Evolutionary conservation across 23 red algal species (phyloP), one percentile per base, ranked within the genome.

Genomic region (Gracilaria gracilis): DNA sequence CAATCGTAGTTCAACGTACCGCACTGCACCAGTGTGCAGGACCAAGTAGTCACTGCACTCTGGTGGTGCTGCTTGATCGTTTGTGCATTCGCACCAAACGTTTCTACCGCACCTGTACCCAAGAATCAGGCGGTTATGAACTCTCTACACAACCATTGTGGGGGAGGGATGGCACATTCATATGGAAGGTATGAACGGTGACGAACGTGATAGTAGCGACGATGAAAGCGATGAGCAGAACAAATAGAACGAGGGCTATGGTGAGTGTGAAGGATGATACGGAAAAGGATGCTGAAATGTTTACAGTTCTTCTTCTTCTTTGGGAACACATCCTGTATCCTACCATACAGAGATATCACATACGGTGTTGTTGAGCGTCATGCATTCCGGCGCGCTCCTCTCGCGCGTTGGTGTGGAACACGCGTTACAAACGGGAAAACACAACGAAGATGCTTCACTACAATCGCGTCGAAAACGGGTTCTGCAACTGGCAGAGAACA

Each of bases 301-400:
- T 88, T 64, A 88, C n/a, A n/a, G n/a, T n/a, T n/a, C n/a, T n/a
- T n/a, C n/a, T n/a, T 79, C 37, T 79, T 67, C 17, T 88, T 77
- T 44, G 84, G 84, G 14, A 8, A 75, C 13, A 88, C 54, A 37
- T 42, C 31, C 35, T 48, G 44, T 48, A 88, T 8, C 50, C 25
- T 67, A 8, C 21, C 79, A 6, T 79, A n/a, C n/a, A n/a, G n/a
- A n/a, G n/a, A 77, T 33, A 24, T 77, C 47, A 88, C 79, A 24
- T 88, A 88, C 69, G 84, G 84, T 54, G 79, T 88, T n/a, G 55
- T 49, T 6, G 84, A 88, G 59, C 67, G 75, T 17, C 35, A 58
- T 1, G 47, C 36, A 88, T 32, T 38, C 79, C 25, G 59, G 47
- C 54, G 80, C 80, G 12, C 59, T 84, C 31, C 20, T 84, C 14